These are phyloP conservation scores for Eragrostis tef DNA, from an alignment of 202 grass and related monocot species.

Conservation along the genomic window DNA sequence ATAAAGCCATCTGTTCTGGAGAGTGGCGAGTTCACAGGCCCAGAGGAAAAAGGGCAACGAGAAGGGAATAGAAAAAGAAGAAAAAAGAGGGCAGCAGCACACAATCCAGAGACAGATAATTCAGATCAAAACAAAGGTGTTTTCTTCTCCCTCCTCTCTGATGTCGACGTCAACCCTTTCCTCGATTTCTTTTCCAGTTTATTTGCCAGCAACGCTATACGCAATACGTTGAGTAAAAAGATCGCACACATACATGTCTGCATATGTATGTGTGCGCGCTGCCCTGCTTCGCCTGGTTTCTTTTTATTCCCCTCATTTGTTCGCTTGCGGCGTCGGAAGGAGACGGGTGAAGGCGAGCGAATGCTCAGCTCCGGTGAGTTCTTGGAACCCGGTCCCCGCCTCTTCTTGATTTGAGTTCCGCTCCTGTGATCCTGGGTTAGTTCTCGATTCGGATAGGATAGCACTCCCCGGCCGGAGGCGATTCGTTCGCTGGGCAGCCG, in stretches of 20 bases:
- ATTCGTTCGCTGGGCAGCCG: slow-evolving; percentile 3
- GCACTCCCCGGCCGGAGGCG: not conserved
- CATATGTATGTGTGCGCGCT: slow-evolving; percentile 6
- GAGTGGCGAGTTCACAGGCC: slow-evolving; percentile 10
- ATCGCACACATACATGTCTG: slow-evolving; percentile 1
- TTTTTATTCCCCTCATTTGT: slow-evolving; percentile 47
- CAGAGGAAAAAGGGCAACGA: slow-evolving; percentile 28
- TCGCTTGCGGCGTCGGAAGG: slow-evolving; percentile 25
- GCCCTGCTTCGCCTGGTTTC: slow-evolving; percentile 37
- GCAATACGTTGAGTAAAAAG: slow-evolving; percentile 25
- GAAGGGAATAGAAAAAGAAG: slow-evolving; percentile 3
- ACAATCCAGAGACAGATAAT: slow-evolving; percentile 39
- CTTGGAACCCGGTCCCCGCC: slow-evolving; percentile 47
- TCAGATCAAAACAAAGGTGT: slow-evolving; percentile 44
- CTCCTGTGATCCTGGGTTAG: slow-evolving; percentile 42
- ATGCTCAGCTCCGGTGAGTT: slow-evolving; percentile 60
- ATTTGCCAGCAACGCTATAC: slow-evolving; percentile 22
- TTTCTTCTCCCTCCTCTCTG: not conserved
- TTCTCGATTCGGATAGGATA: slow-evolving; percentile 6
- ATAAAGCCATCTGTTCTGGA: slow-evolving; percentile 40
- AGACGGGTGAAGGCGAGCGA: slow-evolving; percentile 29
- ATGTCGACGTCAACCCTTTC: slow-evolving; percentile 36
- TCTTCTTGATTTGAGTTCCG: slow-evolving; percentile 40
- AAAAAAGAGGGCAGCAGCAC: not conserved
- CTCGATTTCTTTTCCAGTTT: slow-evolving; percentile 25